Conservation (phyloP, 495 filamentous ascomycete species). For the Cladorrhinum samala region DNA sequence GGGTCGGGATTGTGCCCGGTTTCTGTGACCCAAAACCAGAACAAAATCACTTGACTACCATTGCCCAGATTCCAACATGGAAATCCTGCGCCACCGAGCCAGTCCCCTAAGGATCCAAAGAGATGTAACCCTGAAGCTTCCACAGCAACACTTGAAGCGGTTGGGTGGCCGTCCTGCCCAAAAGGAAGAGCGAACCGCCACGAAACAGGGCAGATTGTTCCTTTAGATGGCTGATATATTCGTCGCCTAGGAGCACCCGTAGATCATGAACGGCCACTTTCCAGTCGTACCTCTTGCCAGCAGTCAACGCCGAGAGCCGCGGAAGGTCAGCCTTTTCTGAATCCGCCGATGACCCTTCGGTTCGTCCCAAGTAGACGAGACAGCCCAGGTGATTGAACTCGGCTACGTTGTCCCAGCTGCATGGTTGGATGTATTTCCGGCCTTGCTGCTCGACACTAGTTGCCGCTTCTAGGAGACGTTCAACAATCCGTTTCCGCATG, state of each 20-base stretch:
- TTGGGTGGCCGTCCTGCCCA: constrained; percentile 40
- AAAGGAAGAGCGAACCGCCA: constrained; percentile 34
- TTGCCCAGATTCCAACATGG: background rate
- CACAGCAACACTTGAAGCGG: constrained; percentile 55
- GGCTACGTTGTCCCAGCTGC: constrained; percentile 30
- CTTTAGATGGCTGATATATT: constrained; percentile 26
- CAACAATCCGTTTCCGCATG: constrained; percentile 45
- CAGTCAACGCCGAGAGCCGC: constrained; percentile 26
- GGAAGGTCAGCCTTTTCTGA: constrained; percentile 4
- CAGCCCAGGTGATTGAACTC: constrained; percentile 28
- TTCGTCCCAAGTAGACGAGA: constrained; percentile 31
- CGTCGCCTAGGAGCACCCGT: constrained; percentile 33
- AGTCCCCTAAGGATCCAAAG: constrained; percentile 3
- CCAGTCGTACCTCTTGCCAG: constrained; percentile 8
- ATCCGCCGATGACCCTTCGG: background rate
- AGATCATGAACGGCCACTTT: constrained; percentile 40
- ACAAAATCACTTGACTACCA: background rate
- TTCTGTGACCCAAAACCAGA: background rate
- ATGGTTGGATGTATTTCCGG: constrained; percentile 31
- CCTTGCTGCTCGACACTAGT: constrained; percentile 15
- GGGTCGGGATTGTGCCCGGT: background rate
- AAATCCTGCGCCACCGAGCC: background rate
- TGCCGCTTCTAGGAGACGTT: constrained; percentile 31
- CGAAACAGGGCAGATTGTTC: constrained; percentile 22
- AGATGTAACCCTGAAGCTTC: constrained; percentile 60